phyloP scores from a whole-genome alignment of 805 yeast genomes.

The Lachancea waltii region DNA sequence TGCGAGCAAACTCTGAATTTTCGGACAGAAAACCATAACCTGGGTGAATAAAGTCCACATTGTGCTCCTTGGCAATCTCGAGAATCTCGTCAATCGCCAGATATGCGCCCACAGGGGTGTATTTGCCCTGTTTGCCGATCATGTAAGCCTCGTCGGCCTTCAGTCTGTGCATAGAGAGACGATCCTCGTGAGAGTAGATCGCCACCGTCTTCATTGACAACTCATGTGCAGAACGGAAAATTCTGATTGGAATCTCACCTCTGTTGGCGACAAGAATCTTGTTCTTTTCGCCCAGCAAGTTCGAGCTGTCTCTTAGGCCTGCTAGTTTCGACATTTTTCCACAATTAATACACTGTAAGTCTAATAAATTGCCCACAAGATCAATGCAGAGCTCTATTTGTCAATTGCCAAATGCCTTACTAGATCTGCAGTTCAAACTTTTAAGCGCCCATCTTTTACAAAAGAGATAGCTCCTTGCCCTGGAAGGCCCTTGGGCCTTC shows the following conservation, averaged over 20 bases:
- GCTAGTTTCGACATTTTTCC: slow-evolving; percentile 14
- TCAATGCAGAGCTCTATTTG: no score
- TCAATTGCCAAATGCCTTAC: neutral
- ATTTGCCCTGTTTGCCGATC: slow-evolving; percentile 84
- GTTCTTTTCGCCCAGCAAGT: slow-evolving; percentile 36
- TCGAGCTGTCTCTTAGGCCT: slow-evolving; percentile 31
- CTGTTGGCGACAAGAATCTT: slow-evolving; percentile 76
- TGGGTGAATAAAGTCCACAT: slow-evolving; percentile 84
- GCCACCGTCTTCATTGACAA: slow-evolving; percentile 96
- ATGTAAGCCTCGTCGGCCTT: slow-evolving; percentile 93
- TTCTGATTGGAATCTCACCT: slow-evolving; percentile 81
- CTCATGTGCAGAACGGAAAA: slow-evolving; percentile 96
- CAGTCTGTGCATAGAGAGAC: slow-evolving; percentile 88
- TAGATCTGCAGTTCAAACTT: neutral
- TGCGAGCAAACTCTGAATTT: slow-evolving; percentile 87
- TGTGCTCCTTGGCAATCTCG: slow-evolving; percentile 69
- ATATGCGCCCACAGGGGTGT: slow-evolving; percentile 92
- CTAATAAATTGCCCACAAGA: no score
- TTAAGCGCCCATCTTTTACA: neutral
- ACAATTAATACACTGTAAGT: no score
- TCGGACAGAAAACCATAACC: slow-evolving; percentile 90
- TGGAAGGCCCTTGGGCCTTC: no score
- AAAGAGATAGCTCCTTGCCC: no score
- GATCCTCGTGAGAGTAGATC: slow-evolving; percentile 91
- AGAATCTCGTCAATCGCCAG: slow-evolving; percentile 93